Evolutionary conservation across 169 alveolate genomes (phyloP), one percentile per base, ranked within the genome.

Genomic region (Plasmodium fragile): DNA sequence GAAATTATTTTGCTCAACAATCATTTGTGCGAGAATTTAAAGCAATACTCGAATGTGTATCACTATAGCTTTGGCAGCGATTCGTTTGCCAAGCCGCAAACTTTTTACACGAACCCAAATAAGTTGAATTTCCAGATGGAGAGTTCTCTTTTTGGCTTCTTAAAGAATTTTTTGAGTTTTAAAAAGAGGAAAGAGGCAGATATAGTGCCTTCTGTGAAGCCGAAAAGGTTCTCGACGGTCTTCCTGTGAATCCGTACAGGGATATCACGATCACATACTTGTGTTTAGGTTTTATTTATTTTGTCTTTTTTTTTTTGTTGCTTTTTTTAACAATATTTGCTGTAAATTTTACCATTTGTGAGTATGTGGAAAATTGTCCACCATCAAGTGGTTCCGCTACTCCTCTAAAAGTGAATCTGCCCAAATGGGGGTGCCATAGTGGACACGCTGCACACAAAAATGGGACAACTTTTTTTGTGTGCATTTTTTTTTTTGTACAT

Each of bases 21-120:
- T 43, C 94, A 91, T 81, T 43, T 91, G 75, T 91, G 94, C 75
- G 91, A 91, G 41, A 91, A 91, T 80, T 91, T 91, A 75, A 65
- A 72, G 36, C 55, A 69, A 34, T 91, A 91, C 53, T 79, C 94
- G 22, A 81, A 91, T 39, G 70, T 91, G 28, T 91, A 91, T 39
- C 78, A 91, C 49, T 91, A 81, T 73, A 81, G 30, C 41, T 80
- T 91, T 43, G 55, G 55, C 69, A 75, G 73, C 10, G 30, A 55
- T 5, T 70, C 41, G 16, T 32, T 69, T 43, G n/a, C 13, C 25
- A 81, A 69, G 75, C 45, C 83, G 22, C 81, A 81, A 49, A 80
- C 70, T 6, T 72, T 89, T 59, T 91, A 91, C 73, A 71, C 52
- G 43, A 90, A 91, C 59, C 94, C 94, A 10, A 70, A 22, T n/a